Evolutionary conservation across 148 eudicot species (phyloP).

Genomic region (Camellia japonica): DNA sequence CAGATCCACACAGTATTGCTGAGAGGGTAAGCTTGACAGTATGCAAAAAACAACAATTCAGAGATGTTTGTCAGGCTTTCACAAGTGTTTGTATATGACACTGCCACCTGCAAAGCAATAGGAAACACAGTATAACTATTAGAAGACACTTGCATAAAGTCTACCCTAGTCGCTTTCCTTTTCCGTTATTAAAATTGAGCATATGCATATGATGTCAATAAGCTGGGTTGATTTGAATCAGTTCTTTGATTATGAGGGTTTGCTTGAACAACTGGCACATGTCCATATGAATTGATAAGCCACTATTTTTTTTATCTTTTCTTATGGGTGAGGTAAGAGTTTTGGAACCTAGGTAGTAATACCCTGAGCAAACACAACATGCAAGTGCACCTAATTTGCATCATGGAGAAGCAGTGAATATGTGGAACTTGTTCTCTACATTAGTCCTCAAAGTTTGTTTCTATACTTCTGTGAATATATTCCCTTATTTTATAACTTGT

Average conservation of each 20-base stretch:
- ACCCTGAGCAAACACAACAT: not conserved
- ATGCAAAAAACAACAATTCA: not conserved
- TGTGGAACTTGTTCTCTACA: not conserved
- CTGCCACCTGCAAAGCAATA: not conserved
- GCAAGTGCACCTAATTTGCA: not conserved
- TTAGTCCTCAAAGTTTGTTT: not conserved
- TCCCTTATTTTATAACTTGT: not conserved
- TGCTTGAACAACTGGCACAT: not conserved
- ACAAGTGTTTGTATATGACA: not conserved
- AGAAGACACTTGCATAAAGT: not conserved
- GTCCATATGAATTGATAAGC: not conserved
- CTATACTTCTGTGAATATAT: not conserved
- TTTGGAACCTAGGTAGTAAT: not conserved
- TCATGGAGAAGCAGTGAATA: not conserved
- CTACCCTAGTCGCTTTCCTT: not conserved
- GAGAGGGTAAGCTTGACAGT: slow-evolving; percentile 53
- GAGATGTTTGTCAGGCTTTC: not conserved
- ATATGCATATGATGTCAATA: not conserved
- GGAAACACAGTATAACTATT: not conserved
- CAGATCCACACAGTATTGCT: slow-evolving; percentile 78
- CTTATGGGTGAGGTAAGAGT: not conserved
- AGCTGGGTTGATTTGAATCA: not conserved
- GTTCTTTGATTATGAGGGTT: slow-evolving; percentile 6
- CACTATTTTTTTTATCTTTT: not conserved
- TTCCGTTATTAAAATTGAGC: not conserved